A percentile compares a stretch with the other conserved stretches of the same genome.
Conservation (phyloP, 805 yeast genomes). For the Grigorovia yakushimaensis region DNA sequence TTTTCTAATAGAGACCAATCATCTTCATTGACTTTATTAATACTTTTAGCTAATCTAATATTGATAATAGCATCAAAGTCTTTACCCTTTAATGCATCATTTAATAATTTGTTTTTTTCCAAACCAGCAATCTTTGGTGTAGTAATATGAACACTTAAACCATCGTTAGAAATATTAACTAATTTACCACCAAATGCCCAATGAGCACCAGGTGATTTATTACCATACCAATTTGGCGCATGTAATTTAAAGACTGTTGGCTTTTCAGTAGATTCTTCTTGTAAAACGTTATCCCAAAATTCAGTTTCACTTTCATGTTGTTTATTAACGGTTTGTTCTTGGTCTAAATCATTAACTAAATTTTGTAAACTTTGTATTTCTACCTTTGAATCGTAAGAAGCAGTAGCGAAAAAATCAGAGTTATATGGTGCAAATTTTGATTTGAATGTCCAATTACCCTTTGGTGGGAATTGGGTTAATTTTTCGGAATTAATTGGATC, state of each 20-base stretch:
- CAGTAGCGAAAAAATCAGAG: constrained; percentile 84
- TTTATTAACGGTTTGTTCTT: constrained; percentile 23
- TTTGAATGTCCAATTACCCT: constrained; percentile 90
- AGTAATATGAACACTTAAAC: constrained; percentile 30
- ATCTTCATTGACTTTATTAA: constrained; percentile 34
- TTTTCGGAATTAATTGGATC: constrained; percentile 67
- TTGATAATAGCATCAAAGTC: constrained; percentile 49
- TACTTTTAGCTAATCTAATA: constrained; percentile 36
- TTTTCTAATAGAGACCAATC: constrained; percentile 61
- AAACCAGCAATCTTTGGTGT: constrained; percentile 33
- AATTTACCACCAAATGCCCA: constrained; percentile 95
- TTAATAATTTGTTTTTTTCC: constrained; percentile 34
- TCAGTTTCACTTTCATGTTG: constrained; percentile 47
- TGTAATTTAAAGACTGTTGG: constrained; percentile 52
- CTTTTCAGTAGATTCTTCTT: constrained; percentile 64
- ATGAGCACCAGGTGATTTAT: constrained; percentile 54
- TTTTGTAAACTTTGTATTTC: constrained; percentile 82
- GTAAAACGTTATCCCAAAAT: constrained; percentile 74
- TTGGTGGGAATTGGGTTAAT: constrained; percentile 81
- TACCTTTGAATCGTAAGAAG: constrained; percentile 80
- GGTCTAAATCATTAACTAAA: constrained; percentile 21
- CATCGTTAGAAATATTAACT: constrained; percentile 41
- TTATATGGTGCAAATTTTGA: constrained; percentile 77
- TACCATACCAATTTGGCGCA: constrained; percentile 83
- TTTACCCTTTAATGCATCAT: constrained; percentile 46